Evolutionary conservation across 345 rosid species (phyloP).

Genomic region (Arabidopsis arenosa): DNA sequence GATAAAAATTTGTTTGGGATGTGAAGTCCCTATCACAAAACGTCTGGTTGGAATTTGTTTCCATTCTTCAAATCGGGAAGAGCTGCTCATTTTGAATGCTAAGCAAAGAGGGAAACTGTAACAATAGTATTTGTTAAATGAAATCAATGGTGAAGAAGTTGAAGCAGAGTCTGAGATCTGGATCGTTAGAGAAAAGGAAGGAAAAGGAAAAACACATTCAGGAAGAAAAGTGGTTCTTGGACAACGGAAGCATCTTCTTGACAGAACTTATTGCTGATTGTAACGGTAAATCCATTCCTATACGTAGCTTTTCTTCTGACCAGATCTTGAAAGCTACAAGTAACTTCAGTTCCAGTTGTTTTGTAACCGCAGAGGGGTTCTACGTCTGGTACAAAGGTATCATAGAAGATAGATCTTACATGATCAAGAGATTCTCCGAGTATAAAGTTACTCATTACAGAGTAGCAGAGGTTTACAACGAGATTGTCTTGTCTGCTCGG

Average conservation of each 20-base stretch:
- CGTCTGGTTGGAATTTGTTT: neutral
- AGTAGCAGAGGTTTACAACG: slow-evolving; percentile 1
- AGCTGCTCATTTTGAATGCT: neutral
- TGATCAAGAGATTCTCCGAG: slow-evolving; percentile 24
- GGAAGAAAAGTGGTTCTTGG: slow-evolving; percentile 29
- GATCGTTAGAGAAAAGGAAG: neutral
- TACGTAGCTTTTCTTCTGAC: slow-evolving; percentile 1
- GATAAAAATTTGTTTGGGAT: neutral
- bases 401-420: slow-evolving; percentile 4
- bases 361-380: neutral
- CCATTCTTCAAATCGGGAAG: neutral
- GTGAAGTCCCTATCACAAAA: neutral
- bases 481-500: slow-evolving; percentile 17
- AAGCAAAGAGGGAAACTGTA: neutral
- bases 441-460: neutral
- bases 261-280: slow-evolving; percentile 7
- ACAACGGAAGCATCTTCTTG: slow-evolving; percentile 17
- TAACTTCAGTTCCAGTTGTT: neutral
- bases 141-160: slow-evolving; percentile 8
- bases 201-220: neutral
- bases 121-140: neutral
- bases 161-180: slow-evolving; percentile 4
- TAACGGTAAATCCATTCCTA: slow-evolving; percentile 20
- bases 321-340: slow-evolving; percentile 3
- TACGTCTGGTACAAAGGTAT: slow-evolving; percentile 12